These are phyloP conservation scores for Penicillium psychrofluorescens DNA, from an alignment of 495 filamentous ascomycete genomes.

Conservation along the genomic window DNA sequence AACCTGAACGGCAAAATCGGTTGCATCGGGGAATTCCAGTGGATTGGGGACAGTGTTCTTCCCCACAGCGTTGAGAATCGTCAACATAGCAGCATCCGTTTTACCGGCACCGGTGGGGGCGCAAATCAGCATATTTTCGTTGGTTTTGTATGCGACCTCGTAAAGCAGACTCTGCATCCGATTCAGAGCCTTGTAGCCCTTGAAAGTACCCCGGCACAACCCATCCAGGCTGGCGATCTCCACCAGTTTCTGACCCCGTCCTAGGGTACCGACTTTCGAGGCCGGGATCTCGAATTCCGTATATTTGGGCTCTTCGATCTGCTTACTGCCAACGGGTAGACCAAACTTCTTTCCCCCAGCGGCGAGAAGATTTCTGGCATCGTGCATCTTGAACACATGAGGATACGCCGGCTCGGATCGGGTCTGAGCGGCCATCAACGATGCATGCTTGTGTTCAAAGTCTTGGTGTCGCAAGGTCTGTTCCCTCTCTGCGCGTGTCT, in stretches of 20 bases:
- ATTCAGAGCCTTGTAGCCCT: constrained; percentile 87
- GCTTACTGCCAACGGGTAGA: constrained; percentile 58
- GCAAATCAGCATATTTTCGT: constrained; percentile 98
- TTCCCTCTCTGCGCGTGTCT: constrained; percentile 71
- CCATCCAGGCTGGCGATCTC: constrained; percentile 79
- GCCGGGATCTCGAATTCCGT: constrained; percentile 86
- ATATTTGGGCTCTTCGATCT: constrained; percentile 61
- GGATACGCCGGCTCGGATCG: constrained; percentile 69
- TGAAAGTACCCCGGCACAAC: constrained; percentile 85
- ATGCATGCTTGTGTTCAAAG: constrained; percentile 71
- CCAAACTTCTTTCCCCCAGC: constrained; percentile 69
- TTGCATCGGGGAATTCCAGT: constrained; percentile 60
- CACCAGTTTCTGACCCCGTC: constrained; percentile 63
- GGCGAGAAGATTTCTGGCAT: constrained; percentile 75
- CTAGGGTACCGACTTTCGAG: constrained; percentile 65
- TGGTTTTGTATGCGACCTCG: constrained; percentile 90
- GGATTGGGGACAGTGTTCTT: constrained; percentile 80
- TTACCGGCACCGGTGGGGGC: constrained; percentile 98
- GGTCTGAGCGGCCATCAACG: constrained; percentile 53
- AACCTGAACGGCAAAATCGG: constrained; percentile 66
- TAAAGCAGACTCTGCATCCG: constrained; percentile 97
- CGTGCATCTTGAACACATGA: constrained; percentile 80
- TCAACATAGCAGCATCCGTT: constrained; percentile 96
- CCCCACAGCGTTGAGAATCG: constrained; percentile 79
- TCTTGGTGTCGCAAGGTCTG: constrained; percentile 66